Base-by-base conservation (phyloP, 208 protist species). In the Leishmania braziliensis region DNA sequence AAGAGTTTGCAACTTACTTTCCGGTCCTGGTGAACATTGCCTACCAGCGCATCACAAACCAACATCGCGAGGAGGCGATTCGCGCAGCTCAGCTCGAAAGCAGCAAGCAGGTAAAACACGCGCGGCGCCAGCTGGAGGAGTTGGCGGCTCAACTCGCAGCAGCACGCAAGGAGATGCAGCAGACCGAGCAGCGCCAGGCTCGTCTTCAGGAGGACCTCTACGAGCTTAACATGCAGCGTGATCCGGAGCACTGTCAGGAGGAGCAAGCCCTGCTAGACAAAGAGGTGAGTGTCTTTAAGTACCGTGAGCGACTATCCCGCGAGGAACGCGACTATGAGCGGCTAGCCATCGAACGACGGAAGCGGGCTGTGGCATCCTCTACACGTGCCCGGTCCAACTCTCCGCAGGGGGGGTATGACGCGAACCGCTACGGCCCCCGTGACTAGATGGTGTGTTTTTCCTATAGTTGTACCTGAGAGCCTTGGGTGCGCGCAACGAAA, bases 271-370 rank as follows among this genome's bases (percentile, higher is more conserved):
- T 96, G n/a, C 86, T 96, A 0, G 90, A 94, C 62, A 93, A 95
- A 83, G 93, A 96, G 71, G 90, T 96, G 29, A 94, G 89, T 77
- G 90, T 96, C 39, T 95, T 95, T 82, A 84, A 87, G 78, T 94
- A 95, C 71, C 87, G 93, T 36, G 88, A 94, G 79, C 86, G 87
- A 58, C 86, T 96, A 26, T 86, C 82, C 0, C 51, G 87, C 54
- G 93, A 96, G 81, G 91, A 95, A 76, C 84, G 85, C 33, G 91
- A 95, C 68, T 96, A 93, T 80, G 93, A 96, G 84, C 83, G 89
- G 5, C 86, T 96, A 5, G 88, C 89, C 33, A 88, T 89, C 74
- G 89, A 95, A 83, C 88, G 91, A 8, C 88, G 90, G 5, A 87
- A 88, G 78, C 77, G 75, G n/a, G 76, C 79, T 20, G 65, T 51